phyloP scores from a whole-genome alignment of 2,329 filamentous ascomycete genomes.

The Cephalotrichum gorgonifer region DNA sequence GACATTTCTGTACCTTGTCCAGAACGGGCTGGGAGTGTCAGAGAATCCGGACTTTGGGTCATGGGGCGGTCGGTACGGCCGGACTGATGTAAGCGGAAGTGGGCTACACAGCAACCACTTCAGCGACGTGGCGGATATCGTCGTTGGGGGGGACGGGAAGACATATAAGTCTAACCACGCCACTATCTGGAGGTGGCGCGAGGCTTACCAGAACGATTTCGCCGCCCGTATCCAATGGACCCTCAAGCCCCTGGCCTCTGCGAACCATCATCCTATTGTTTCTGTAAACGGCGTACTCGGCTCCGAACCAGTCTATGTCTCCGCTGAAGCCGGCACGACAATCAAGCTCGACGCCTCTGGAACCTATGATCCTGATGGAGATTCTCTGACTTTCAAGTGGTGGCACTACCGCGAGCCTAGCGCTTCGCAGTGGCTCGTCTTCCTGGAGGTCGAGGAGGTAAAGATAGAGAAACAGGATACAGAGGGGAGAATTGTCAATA shows the following conservation, averaged over 20 bases:
- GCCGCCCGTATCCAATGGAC: slow-evolving; percentile 30
- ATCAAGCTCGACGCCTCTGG: slow-evolving; percentile 31
- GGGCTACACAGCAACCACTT: slow-evolving; percentile 19
- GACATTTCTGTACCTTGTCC: slow-evolving; percentile 36
- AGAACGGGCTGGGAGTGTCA: slow-evolving; percentile 33
- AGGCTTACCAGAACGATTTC: slow-evolving; percentile 30
- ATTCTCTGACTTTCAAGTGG: slow-evolving; percentile 34
- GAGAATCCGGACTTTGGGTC: slow-evolving; percentile 35
- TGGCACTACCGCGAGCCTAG: slow-evolving; percentile 36
- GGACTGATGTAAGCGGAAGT: background rate
- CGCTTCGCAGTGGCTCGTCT: no score
- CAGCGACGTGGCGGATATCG: slow-evolving; percentile 18
- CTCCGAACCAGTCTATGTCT: slow-evolving; percentile 24
- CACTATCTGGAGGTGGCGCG: slow-evolving; percentile 30
- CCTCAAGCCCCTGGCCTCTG: slow-evolving; percentile 16
- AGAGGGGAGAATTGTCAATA: no score
- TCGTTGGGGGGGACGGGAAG: slow-evolving; percentile 16
- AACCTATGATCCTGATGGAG: slow-evolving; percentile 35
- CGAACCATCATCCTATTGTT: slow-evolving; percentile 35
- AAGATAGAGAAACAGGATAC: no score
- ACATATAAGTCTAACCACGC: slow-evolving; percentile 13
- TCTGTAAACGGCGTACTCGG: slow-evolving; percentile 29
- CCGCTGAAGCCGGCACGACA: slow-evolving; percentile 25
- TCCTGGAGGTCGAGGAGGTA: no score
- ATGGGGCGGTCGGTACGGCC: slow-evolving; percentile 36